Conservation (phyloP, 495 filamentous ascomycete genomes). For the Aspergillus biplanus region DNA sequence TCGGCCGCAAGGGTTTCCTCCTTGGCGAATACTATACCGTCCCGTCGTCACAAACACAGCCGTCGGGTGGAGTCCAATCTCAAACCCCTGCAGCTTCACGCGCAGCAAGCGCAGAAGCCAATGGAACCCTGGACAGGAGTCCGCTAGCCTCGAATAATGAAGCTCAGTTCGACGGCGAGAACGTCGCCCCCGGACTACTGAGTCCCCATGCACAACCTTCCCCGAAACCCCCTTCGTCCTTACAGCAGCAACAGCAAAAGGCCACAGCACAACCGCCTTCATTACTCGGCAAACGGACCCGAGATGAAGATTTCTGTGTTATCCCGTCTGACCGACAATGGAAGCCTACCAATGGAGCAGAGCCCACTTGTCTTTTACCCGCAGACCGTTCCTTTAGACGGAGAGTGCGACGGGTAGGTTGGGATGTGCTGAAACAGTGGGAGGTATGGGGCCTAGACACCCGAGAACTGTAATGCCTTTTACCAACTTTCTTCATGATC, state of each 20-base stretch:
- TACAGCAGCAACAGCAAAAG: conserved; percentile 1
- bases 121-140: conserved; percentile 12
- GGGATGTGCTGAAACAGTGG: conserved; percentile 48
- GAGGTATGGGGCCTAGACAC: conserved; percentile 50
- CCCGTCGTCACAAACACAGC: conserved; percentile 11
- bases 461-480: conserved; percentile 40
- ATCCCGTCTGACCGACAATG: conserved; percentile 10
- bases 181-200: background rate
- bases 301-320: conserved; percentile 19
- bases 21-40: conserved; percentile 43
- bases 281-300: conserved; percentile 25
- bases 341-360: background rate
- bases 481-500: background rate
- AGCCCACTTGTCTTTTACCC: background rate
- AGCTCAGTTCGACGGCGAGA: conserved; percentile 1
- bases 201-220: conserved; percentile 4
- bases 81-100: conserved; percentile 23
- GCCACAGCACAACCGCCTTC: conserved; percentile 11
- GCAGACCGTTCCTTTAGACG: conserved; percentile 31
- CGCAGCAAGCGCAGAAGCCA: conserved; percentile 19
- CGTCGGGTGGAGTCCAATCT: conserved; percentile 16
- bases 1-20: conserved; percentile 47
- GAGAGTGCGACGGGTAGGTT: conserved; percentile 39
- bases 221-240: background rate
- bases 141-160: background rate